A percentile compares a stretch with the other conserved stretches of the same genome.
These are phyloP conservation scores for Neurospora sp. DNA, from an alignment of 495 filamentous ascomycete species.

Conservation along the genomic window DNA sequence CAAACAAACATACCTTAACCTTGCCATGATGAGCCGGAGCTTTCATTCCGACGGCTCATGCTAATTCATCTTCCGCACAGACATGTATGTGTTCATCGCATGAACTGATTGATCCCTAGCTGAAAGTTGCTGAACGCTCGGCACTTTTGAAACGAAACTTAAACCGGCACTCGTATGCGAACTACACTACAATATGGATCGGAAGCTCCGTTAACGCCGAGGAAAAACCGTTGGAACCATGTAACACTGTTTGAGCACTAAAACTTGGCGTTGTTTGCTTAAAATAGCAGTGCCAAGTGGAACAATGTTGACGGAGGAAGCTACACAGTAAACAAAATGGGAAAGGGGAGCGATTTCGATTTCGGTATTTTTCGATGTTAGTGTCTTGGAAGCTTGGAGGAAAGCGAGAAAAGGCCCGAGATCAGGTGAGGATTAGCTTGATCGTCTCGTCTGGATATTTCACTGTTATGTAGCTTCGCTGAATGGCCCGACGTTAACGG, in stretches of 20 bases:
- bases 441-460: background rate
- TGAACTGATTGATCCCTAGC: background rate
- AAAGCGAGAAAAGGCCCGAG: background rate
- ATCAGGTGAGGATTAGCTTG: background rate
- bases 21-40: too few relatives aligned
- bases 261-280: background rate
- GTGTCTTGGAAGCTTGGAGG: background rate
- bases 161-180: background rate
- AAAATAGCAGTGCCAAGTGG: background rate
- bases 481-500: background rate
- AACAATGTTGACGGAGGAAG: background rate
- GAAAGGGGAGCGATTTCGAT: background rate
- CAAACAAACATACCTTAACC: too few relatives aligned
- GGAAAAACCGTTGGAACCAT: background rate
- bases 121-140: background rate
- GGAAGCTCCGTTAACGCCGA: background rate
- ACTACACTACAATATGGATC: background rate
- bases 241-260: background rate
- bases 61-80: too few relatives aligned
- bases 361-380: background rate
- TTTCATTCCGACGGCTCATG: too few relatives aligned
- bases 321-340: background rate
- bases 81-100: too few relatives aligned
- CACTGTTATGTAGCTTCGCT: background rate
- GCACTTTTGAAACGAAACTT: background rate